Evolutionary conservation across 495 filamentous ascomycete genomes (phyloP), one percentile per base, ranked within the genome.

Genomic region (Hypoxylon fuscum): DNA sequence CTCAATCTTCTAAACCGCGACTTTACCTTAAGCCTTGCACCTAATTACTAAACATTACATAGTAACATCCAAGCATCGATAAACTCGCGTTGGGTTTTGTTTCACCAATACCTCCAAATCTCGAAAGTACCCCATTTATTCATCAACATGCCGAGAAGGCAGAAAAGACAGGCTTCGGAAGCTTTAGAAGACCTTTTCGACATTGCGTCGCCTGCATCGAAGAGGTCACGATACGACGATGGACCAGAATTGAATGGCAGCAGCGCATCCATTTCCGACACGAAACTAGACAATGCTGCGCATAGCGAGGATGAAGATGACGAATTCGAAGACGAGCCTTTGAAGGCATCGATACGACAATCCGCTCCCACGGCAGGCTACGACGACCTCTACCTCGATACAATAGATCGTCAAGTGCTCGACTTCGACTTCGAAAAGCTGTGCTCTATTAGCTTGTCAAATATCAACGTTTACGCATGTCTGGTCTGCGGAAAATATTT

Each of bases 351-450:
- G 8, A 74, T 81, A 41, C 77, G 91, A 50, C 92, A 96, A 74
- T 77, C 78, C 27, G 90, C 88, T 22, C 95, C 95, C 14, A 83
- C 89, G 32, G 91, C 89, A 76, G 95, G 96, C 50, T 98, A 96
- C 75, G 87, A 87, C 57, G 96, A 99, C 74, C 86, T 99, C 25
- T 99, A 99, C 73, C 90, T 99, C 48, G 96, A 99, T 76, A 98
- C 94, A 2, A 94, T 99, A 75, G 87, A 97, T 76, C 91, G 95
- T 60, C 79, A 80, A 68, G 81, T 96, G 12, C 86, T 96, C 14
- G 93, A 96, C 74, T 96, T 96, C 68, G 95, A 99, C 73, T 99
- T 99, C 73, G 94, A 98, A 69, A 98, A 98, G 81, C 85, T 96
- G 15, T 99, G 95, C 79, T 98, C 96, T 1, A 81, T 98, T 62